These are phyloP conservation scores for Phyllosticta paracitricarpa DNA, from an alignment of 2,329 filamentous ascomycete species.

Conservation along the genomic window DNA sequence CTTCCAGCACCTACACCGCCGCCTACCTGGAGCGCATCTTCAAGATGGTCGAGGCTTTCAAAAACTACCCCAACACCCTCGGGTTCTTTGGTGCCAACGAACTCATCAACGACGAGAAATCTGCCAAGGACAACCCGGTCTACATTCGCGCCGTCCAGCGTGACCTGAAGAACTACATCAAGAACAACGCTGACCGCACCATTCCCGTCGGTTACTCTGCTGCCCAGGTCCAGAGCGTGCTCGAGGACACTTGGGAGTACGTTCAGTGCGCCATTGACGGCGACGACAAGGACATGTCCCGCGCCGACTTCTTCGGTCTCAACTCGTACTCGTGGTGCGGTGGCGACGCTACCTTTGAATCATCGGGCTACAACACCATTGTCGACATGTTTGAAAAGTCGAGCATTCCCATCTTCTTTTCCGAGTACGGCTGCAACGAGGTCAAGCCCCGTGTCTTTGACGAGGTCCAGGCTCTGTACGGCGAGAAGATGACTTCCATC, in stretches of 20 bases:
- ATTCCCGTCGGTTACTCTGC: constrained; percentile 62
- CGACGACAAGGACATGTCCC: constrained; percentile 43
- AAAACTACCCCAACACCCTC: constrained; percentile 54
- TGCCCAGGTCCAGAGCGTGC: constrained; percentile 63
- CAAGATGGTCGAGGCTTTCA: constrained; percentile 56
- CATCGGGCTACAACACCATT: constrained; percentile 53
- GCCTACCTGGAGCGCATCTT: constrained; percentile 51
- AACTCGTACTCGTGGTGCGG: constrained; percentile 72
- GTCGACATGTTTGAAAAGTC: constrained; percentile 55
- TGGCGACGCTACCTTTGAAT: constrained; percentile 51
- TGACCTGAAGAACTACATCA: constrained; percentile 60
- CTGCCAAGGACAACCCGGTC: constrained; percentile 42
- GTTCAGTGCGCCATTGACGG: constrained; percentile 56
- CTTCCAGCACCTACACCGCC: constrained; percentile 44
- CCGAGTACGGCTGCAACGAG: constrained; percentile 71
- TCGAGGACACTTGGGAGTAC: constrained; percentile 68
- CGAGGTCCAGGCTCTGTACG: constrained; percentile 65
- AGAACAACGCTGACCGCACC: constrained; percentile 43
- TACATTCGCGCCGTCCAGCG: constrained; percentile 55
- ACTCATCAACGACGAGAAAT: constrained; percentile 52
- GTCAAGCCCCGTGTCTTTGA: constrained; percentile 61
- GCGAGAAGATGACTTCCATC: constrained; percentile 59
- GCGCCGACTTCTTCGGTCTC: constrained; percentile 65
- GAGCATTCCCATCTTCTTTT: constrained; percentile 70
- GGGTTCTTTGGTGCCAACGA: constrained; percentile 61